Base-by-base conservation (phyloP, 495 filamentous ascomycete genomes). In the Penicillium parvum region DNA sequence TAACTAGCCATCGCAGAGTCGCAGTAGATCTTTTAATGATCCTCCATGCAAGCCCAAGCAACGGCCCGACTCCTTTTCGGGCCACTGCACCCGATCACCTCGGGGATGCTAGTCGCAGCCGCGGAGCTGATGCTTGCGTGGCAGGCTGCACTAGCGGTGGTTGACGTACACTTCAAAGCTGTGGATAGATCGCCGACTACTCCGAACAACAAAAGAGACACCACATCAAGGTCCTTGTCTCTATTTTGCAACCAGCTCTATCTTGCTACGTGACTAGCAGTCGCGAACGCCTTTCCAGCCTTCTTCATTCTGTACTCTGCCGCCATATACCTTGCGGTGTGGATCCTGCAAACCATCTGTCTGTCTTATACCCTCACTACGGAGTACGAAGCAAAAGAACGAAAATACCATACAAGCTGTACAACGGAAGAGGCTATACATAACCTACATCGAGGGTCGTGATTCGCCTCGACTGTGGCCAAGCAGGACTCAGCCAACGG, bases 121-220 rank as follows among this genome's bases (percentile, higher is more conserved):
- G 32, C 37, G 37, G 23, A 9, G 32, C 29, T 20, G 12, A 2
- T 33, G 39, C 39, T 49, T 49, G 39, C 33, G 39, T 43, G 46
- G 46, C 46, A n/a, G 21, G 3, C 34, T 34, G 15, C 10, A 39
- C 39, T 49, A 49, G 46, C 28, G 46, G n/a, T 28, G 7, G 23
- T 39, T 43, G 41, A 36, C 32, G 41, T n/a, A 43, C 18, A 32
- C 20, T 25, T 16, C 18, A 9, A 22, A 5, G 16, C 40, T 19
- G 16, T 2, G 12, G 16, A 32, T 12, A n/a, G n/a, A n/a, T n/a
- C n/a, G n/a, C n/a, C n/a, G n/a, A n/a, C n/a, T n/a, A n/a, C n/a
- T n/a, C n/a, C n/a, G n/a, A n/a, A n/a, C n/a, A n/a, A n/a, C n/a
- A n/a, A n/a, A n/a, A n/a, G n/a, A n/a, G n/a, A n/a, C n/a, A n/a